phyloP scores from a whole-genome alignment of 371 early-diverging fungal genomes.

The Batkoa obscura region DNA sequence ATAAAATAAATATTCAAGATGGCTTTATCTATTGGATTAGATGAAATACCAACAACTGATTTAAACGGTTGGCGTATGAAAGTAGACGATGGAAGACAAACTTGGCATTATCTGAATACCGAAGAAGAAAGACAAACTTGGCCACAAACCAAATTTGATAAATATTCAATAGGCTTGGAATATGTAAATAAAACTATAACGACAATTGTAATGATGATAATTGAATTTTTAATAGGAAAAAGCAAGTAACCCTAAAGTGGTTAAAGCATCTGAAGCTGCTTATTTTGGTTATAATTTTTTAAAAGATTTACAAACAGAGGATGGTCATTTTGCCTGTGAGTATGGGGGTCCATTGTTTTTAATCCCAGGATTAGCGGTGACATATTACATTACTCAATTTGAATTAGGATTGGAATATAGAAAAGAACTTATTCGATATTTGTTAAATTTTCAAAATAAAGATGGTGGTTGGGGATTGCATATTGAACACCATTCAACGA shows the following conservation, averaged over 20 bases:
- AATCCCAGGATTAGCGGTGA: conserved; percentile 70
- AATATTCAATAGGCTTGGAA: conserved; percentile 76
- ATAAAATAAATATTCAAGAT: too few species aligned
- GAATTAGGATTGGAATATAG: conserved; percentile 32
- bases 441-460: conserved; percentile 54
- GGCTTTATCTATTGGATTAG: too few species aligned
- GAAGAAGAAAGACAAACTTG: conserved; percentile 35
- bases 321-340: conserved; percentile 93
- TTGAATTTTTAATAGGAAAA: background rate
- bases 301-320: conserved; percentile 70
- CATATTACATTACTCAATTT: conserved; percentile 64
- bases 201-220: too few species aligned
- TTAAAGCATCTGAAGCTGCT: conserved; percentile 58
- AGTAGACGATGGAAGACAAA: conserved; percentile 69
- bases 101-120: conserved; percentile 70
- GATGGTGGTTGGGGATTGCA: conserved; percentile 98
- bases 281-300: conserved; percentile 77
- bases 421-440: conserved; percentile 73
- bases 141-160: conserved; percentile 68
- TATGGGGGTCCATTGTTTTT: conserved; percentile 96
- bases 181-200: too few species aligned
- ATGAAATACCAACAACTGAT: too few species aligned
- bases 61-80: conserved; percentile 54
- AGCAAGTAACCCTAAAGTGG: conserved; percentile 14
- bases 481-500: conserved; percentile 79